phyloP scores from a whole-genome alignment of 495 filamentous ascomycete genomes.

The Lepidopterella palustris region DNA sequence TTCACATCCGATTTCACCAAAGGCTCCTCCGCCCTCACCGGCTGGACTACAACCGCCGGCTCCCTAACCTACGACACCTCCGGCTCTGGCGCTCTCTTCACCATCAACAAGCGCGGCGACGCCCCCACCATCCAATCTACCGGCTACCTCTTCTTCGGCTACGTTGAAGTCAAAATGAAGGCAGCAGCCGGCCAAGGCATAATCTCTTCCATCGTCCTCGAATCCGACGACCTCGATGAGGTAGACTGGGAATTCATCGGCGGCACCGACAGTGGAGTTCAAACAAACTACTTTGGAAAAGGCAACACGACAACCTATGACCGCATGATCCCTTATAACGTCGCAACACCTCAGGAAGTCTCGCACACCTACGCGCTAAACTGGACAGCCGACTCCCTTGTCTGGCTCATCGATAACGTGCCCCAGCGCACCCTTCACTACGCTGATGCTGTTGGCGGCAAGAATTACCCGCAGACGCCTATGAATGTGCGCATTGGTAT shows the following conservation, averaged over 20 bases:
- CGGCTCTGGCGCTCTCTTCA: slow-evolving; percentile 58
- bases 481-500: slow-evolving; percentile 77
- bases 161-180: slow-evolving; percentile 64
- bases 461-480: slow-evolving; percentile 76
- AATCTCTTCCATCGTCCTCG: slow-evolving; percentile 74
- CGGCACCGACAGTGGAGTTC: slow-evolving; percentile 52
- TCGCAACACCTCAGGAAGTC: slow-evolving; percentile 46
- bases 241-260: slow-evolving; percentile 67
- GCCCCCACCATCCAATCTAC: slow-evolving; percentile 67
- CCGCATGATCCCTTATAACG: slow-evolving; percentile 53
- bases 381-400: slow-evolving; percentile 67
- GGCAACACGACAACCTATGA: slow-evolving; percentile 61
- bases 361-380: slow-evolving; percentile 81
- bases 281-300: slow-evolving; percentile 87
- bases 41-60: slow-evolving; percentile 58
- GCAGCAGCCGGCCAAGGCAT: slow-evolving; percentile 67
- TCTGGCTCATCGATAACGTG: slow-evolving; percentile 66
- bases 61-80: slow-evolving; percentile 47
- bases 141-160: slow-evolving; percentile 75
- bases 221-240: slow-evolving; percentile 82
- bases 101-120: slow-evolving; percentile 61
- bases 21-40: slow-evolving; percentile 44
- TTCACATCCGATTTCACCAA: slow-evolving; percentile 62
- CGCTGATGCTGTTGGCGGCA: slow-evolving; percentile 49
- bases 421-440: slow-evolving; percentile 62